Evolutionary conservation across 805 yeast genomes (phyloP), one percentile per base, ranked within the genome.

Genomic region (Ogataea nitratoaversa): DNA sequence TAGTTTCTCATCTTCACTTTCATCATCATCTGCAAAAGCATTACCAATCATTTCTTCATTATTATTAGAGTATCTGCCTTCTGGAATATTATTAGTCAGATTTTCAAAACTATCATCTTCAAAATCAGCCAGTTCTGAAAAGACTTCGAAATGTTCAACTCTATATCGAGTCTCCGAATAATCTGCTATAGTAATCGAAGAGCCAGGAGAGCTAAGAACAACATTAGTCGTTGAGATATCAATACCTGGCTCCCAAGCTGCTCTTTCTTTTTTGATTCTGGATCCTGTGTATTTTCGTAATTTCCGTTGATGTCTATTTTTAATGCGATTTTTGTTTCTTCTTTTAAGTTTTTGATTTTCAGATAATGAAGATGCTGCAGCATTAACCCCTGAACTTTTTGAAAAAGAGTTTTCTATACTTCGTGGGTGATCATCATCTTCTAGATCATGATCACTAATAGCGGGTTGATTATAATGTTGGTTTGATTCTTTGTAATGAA

Each of bases 161-260:
- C 75, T 51, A 47, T 71, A 73, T 19, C 78, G 47, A 1, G 50
- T 52, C 37, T 64, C 56, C 19, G 68, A 65, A 53, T 76, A 78
- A 50, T 78, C 84, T 0, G 78, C 69, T 5, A 78, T 59, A 0
- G 80, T 74, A 6, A 77, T 65, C 1, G 71, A 65, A 0, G 82
- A 76, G 0, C 82, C 82, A 3, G 72, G 65, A 1, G 78, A 64
- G 12, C 67, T 66, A n/a, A 76, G 53, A 8, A 72, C 65, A 5
- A 78, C 79, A 18, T 63, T 68, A 1, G 80, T 77, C 1, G 72
- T 71, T 8, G 66, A 55, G 25, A 74, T 63, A 49, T 78, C 74
- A 20, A 77, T 67, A 16, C 84, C 84, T 0, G 84, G 83, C 49
- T 78, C 84, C 74, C 78, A 73, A 19, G 72, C 76, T 4, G 76